phyloP scores from a whole-genome alignment of 495 filamentous ascomycete genomes.

The Jackrogersella minutella region DNA sequence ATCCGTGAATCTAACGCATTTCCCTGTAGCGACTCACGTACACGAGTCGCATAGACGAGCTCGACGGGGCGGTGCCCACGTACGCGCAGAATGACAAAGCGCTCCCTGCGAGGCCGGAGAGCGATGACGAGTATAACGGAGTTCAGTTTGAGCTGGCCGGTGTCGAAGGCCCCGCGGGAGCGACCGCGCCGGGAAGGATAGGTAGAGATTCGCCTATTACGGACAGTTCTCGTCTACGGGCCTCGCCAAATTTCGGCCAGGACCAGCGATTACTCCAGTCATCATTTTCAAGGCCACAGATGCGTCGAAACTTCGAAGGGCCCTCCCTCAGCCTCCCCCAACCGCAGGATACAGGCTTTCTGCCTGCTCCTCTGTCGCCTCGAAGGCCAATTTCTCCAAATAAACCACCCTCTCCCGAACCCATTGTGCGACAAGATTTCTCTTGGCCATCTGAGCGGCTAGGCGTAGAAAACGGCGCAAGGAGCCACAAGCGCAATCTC shows the following conservation, averaged over 20 bases:
- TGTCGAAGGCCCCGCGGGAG: constrained; percentile 58
- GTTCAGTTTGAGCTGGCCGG: constrained; percentile 60
- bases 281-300: constrained; percentile 56
- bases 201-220: constrained; percentile 43
- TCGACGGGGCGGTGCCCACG: constrained; percentile 71
- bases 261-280: constrained; percentile 50
- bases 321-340: constrained; percentile 48
- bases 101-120: constrained; percentile 79
- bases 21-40: constrained; percentile 80
- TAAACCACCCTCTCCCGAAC: constrained; percentile 50
- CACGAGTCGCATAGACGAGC: constrained; percentile 83
- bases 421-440: constrained; percentile 51
- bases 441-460: constrained; percentile 49
- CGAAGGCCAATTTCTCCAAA: constrained; percentile 57
- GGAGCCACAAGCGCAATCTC: constrained; percentile 61
- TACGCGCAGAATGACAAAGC: constrained; percentile 70
- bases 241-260: constrained; percentile 34
- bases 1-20: constrained; percentile 10
- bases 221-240: constrained; percentile 34
- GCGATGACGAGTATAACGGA: constrained; percentile 65
- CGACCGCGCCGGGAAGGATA: constrained; percentile 55
- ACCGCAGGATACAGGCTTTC: constrained; percentile 58
- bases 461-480: constrained; percentile 35
- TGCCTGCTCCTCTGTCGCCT: constrained; percentile 74
- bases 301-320: constrained; percentile 51